Conservation (phyloP, 176 grass and related monocot genomes). For the Avena insularis region DNA sequence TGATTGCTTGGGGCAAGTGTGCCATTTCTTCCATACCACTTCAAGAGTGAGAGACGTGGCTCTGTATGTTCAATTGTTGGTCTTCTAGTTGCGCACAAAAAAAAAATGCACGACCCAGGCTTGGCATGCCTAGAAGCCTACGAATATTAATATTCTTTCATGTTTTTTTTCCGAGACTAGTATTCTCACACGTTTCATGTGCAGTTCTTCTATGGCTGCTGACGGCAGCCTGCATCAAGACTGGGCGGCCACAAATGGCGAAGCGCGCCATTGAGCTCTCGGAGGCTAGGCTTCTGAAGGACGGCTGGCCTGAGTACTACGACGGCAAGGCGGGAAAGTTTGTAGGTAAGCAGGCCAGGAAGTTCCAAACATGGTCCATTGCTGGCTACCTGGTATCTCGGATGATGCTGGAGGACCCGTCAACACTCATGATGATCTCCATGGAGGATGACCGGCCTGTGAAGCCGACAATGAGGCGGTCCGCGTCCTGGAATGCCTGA, state of each 20-base stretch:
- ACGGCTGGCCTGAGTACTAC: conserved; percentile 90
- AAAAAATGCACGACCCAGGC: background rate
- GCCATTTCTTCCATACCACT: background rate
- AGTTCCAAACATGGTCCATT: conserved; percentile 94
- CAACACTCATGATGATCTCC: conserved; percentile 81
- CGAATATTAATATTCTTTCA: background rate
- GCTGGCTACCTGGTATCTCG: conserved; percentile 86
- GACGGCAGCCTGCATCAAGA: conserved; percentile 94
- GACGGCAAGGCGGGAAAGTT: conserved; percentile 85
- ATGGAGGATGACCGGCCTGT: conserved; percentile 90
- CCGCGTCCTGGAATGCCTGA: conserved; percentile 79
- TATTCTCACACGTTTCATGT: background rate
- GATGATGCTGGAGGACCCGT: conserved; percentile 97
- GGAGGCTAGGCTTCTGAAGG: conserved; percentile 73
- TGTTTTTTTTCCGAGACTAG: background rate
- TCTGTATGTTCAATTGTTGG: background rate
- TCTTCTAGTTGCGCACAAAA: background rate
- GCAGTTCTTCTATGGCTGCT: conserved; percentile 96
- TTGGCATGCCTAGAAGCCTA: background rate
- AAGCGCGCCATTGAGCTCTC: conserved; percentile 82
- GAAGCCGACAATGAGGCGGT: conserved; percentile 70
- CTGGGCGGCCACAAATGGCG: conserved; percentile 85
- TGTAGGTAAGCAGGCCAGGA: conserved; percentile 89
- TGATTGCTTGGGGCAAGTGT: conserved; percentile 5
- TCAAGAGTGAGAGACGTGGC: background rate